Conservation (phyloP, 140 eudicot species). For the Senecio squalidus region DNA sequence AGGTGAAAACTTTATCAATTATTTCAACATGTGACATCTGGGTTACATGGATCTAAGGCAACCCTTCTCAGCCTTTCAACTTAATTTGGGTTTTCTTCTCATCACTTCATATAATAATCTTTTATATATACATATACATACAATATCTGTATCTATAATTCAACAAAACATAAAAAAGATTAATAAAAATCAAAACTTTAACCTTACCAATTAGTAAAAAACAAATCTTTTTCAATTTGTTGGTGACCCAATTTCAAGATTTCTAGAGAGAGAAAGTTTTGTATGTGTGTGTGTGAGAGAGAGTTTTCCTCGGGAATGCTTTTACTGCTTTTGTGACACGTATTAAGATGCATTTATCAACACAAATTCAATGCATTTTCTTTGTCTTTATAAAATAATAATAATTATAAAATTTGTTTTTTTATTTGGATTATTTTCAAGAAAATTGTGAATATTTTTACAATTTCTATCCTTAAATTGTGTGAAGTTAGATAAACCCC, state of each 20-base stretch:
- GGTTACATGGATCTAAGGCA: conserved; percentile 71
- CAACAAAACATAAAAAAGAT: conserved; percentile 11
- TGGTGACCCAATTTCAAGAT: too few relatives aligned
- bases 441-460: background rate
- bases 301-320: conserved; percentile 37
- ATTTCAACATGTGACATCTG: conserved; percentile 17
- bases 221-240: too few relatives aligned
- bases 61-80: conserved; percentile 41
- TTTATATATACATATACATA: too few relatives aligned
- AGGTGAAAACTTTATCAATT: conserved; percentile 30
- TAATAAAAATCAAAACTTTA: too few relatives aligned
- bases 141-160: background rate
- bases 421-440: background rate
- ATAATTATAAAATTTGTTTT: background rate
- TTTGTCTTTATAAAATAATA: conserved; percentile 10
- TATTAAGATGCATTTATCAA: conserved; percentile 57
- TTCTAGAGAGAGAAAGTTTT: too few relatives aligned
- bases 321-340: conserved; percentile 55
- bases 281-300: background rate
- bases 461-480: background rate
- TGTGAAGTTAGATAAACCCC: background rate
- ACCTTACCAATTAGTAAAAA: too few relatives aligned
- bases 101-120: conserved; percentile 22
- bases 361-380: conserved; percentile 59
- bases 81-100: conserved; percentile 36